These are phyloP conservation scores for Coniochaeta hoffmannii DNA, from an alignment of 2,329 filamentous ascomycete genomes.

Conservation along the genomic window DNA sequence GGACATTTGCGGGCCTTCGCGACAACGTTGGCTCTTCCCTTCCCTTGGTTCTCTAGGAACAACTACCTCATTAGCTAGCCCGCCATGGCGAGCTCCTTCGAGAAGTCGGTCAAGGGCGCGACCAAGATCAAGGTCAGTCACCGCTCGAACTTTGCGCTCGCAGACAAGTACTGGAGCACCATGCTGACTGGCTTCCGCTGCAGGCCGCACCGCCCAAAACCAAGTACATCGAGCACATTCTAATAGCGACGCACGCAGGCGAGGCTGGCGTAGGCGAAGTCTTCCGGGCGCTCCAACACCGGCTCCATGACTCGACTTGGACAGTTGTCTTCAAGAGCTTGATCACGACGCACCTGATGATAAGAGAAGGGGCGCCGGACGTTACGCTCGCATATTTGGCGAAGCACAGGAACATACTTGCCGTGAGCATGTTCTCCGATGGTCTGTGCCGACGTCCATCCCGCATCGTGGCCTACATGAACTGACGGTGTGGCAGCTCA, in stretches of 20 bases:
- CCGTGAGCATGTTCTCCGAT: conserved; percentile 87
- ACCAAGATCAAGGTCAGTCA: conserved; percentile 85
- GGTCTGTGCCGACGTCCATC: conserved; percentile 46
- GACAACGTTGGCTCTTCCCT: not conserved
- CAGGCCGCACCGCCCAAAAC: conserved; percentile 94
- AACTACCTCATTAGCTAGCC: conserved; percentile 3
- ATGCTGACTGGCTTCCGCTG: conserved; percentile 8
- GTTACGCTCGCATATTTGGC: conserved; percentile 80
- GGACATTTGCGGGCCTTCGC: not conserved
- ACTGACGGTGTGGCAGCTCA: conserved; percentile 55
- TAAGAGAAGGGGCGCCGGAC: conserved; percentile 86
- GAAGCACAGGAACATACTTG: conserved; percentile 73
- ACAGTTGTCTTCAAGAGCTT: conserved; percentile 98
- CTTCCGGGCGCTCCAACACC: conserved; percentile 82
- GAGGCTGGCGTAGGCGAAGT: conserved; percentile 94
- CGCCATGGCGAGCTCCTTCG: conserved; percentile 78
- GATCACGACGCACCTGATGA: conserved; percentile 95
- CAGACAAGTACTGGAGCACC: not conserved
- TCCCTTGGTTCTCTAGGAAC: not conserved
- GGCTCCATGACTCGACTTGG: conserved; percentile 94
- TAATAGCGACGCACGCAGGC: conserved; percentile 88
- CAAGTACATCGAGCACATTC: conserved; percentile 98
- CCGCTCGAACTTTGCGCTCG: not conserved
- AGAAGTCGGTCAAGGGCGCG: conserved; percentile 98
- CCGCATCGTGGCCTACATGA: not conserved